phyloP scores from a whole-genome alignment of 345 rosid genomes.

The Acer negundo region DNA sequence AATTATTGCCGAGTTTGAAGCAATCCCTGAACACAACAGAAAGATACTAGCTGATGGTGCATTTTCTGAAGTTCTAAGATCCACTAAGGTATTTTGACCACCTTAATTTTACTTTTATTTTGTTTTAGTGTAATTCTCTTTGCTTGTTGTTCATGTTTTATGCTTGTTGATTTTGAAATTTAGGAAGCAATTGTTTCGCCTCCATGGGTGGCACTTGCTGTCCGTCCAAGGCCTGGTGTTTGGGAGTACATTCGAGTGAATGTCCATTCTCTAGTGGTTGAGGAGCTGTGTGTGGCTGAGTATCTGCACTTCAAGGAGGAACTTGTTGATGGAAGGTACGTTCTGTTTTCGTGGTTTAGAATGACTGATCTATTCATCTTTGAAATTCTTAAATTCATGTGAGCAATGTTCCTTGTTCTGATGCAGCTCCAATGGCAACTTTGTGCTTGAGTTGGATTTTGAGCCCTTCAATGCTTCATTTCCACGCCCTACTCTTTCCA shows the following conservation, averaged over 20 bases:
- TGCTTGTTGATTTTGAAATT: slow-evolving; percentile 10
- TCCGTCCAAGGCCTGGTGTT: slow-evolving; percentile 96
- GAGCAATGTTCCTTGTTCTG: not conserved
- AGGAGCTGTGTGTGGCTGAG: slow-evolving; percentile 77
- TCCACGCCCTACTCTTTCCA: slow-evolving; percentile 88
- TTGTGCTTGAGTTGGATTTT: slow-evolving; percentile 89
- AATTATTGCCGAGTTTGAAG: slow-evolving; percentile 73
- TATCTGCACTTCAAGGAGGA: slow-evolving; percentile 95
- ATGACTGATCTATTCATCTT: no score
- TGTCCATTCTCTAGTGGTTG: slow-evolving; percentile 76
- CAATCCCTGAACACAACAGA: slow-evolving; percentile 54
- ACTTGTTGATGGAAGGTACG: slow-evolving; percentile 88
- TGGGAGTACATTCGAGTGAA: slow-evolving; percentile 89
- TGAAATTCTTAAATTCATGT: no score
- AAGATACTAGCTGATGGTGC: slow-evolving; percentile 58
- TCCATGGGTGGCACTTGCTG: slow-evolving; percentile 92
- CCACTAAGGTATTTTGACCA: slow-evolving; percentile 57
- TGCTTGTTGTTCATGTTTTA: not conserved
- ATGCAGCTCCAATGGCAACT: slow-evolving; percentile 70
- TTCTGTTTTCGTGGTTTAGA: not conserved
- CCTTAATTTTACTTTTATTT: not conserved
- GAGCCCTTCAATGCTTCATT: slow-evolving; percentile 90
- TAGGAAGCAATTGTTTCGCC: slow-evolving; percentile 92
- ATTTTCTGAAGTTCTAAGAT: slow-evolving; percentile 61
- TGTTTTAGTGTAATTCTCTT: not conserved